Base-by-base conservation (phyloP, 805 yeast species). In the Wickerhamiella parazyma region DNA sequence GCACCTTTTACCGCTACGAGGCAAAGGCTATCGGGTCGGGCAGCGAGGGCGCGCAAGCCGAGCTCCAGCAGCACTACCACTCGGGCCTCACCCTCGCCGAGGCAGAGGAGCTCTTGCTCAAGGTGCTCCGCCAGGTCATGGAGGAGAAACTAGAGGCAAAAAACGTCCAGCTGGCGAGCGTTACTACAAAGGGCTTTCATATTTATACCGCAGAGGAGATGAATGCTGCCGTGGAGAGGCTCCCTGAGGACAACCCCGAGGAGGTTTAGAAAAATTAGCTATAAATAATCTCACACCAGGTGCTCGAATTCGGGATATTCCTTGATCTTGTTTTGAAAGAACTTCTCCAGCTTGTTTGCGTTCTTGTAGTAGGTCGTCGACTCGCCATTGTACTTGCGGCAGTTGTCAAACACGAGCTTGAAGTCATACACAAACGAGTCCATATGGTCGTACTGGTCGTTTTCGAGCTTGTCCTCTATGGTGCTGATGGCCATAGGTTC, bases 1-100 rank as follows among this genome's bases (percentile, higher is more conserved):
- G 99, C 47, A 91, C 99, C 1, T 91, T 86, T 56, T 93, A 91
- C 67, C 76, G 91, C 64, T 91, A 91, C 61, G 95, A 91, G 57
- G 99, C 98, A 22, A 93, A 91, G 66, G 98, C 98, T 10, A 91
- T 93, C 56, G 99, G 99, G 11, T 83, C 95, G 1, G 99, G 99
- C 17, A 82, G 94, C 12, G 99, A 91, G 65, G 98, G 98, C 51
- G 99, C 99, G 1, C 98, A 93, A 65, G 80, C 95, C 1, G 99
- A 91, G 63, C 71, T 91, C 58, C 95, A 87, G 63, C 89, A 87
- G 58, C 95, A 91, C 66, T 91, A 91, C 66, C 97, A 89, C 65
- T 53, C 65, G 47, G 83, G 94, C 17, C 71, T 91, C 55, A 85
- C 96, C 11, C 68, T 91, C 53, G 76, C 78, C 52, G 98, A 93